Conservation (phyloP, 768 basidiomycete species). For the Termitomyces sp. region DNA sequence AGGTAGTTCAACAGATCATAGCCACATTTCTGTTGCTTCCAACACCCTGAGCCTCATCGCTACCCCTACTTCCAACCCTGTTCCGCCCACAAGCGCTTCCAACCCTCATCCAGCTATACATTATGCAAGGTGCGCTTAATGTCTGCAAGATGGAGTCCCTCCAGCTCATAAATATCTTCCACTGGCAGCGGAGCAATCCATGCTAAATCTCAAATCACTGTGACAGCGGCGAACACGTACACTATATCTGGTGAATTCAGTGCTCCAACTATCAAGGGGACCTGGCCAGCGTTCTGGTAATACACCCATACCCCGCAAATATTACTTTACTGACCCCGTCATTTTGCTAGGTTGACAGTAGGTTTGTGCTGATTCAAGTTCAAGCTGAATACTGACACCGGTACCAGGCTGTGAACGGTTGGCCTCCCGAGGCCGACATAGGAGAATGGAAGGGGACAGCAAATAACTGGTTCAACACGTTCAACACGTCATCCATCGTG, state of each 20-base stretch:
- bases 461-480: conserved; percentile 42
- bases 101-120: conserved; percentile 40
- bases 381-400: neutral
- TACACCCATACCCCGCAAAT: neutral
- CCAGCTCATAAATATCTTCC: neutral
- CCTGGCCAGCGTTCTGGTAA: conserved; percentile 45
- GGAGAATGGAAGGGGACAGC: conserved; percentile 44
- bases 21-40: conserved; percentile 31
- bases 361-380: neutral
- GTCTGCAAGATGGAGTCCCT: neutral
- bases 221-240: conserved; percentile 30
- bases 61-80: conserved; percentile 33
- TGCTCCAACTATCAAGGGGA: conserved; percentile 34
- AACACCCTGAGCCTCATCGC: conserved; percentile 38
- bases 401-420: conserved; percentile 32
- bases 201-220: conserved; percentile 38
- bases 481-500: conserved; percentile 40
- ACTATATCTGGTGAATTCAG: conserved; percentile 41
- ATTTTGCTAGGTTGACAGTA: conserved; percentile 27
- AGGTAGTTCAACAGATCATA: conserved; percentile 36
- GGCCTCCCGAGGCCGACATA: conserved; percentile 42
- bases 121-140: conserved; percentile 29
- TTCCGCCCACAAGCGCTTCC: conserved; percentile 35
- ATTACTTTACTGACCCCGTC: neutral
- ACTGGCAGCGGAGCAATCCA: conserved; percentile 32